Conservation (phyloP, 2,329 filamentous ascomycete genomes). For the Didymella lethalis region DNA sequence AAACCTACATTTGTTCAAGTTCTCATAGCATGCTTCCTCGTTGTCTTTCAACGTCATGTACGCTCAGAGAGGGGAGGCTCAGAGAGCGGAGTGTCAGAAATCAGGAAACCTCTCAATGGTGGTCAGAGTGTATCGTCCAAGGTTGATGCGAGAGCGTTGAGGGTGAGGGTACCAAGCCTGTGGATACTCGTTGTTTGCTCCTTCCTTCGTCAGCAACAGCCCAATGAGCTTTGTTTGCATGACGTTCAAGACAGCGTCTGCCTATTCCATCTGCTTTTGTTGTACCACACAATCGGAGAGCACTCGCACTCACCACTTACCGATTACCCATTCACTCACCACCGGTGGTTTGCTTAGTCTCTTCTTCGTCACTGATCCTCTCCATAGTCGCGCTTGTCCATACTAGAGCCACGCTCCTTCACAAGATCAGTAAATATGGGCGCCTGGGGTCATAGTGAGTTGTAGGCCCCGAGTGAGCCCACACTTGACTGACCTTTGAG, state of each 20-base stretch:
- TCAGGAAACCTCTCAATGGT: background rate
- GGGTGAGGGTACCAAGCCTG: background rate
- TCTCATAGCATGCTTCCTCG: background rate
- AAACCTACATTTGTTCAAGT: background rate
- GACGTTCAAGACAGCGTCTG: conserved; percentile 13
- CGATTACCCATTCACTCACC: background rate
- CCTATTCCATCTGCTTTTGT: background rate
- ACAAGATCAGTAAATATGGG: background rate
- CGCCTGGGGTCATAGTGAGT: background rate
- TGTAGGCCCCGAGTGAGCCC: background rate
- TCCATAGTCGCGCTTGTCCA: background rate
- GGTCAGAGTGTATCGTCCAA: background rate
- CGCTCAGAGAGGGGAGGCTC: background rate
- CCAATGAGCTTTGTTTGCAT: background rate
- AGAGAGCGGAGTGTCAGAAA: too few species aligned
- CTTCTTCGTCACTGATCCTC: background rate
- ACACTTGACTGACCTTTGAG: background rate
- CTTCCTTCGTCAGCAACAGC: conserved; percentile 7
- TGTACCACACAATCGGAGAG: background rate
- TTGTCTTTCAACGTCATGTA: background rate
- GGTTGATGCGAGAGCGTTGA: background rate
- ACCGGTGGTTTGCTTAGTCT: background rate
- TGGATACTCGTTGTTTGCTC: conserved; percentile 5
- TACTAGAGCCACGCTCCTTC: background rate
- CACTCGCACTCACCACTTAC: background rate